Base-by-base conservation (phyloP, 371 early-diverging fungal genomes). In the Syncephalastrum contaminatum region DNA sequence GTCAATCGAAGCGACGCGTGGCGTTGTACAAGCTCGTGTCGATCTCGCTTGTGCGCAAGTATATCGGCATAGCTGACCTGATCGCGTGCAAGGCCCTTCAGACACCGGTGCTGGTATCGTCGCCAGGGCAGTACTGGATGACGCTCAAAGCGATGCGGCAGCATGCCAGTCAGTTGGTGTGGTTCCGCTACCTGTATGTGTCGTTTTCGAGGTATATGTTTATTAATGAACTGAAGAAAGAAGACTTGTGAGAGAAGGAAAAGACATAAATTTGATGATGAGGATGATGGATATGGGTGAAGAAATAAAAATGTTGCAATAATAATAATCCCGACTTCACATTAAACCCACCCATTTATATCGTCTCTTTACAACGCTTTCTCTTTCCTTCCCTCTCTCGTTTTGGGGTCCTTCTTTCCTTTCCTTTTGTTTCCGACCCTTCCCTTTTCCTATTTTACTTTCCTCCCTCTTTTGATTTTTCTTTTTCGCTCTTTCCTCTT, bases 101-200 rank as follows among this genome's bases (percentile, higher is more conserved):
- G 6, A 49, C 46, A 10, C 49, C 82, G 12, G 43, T 84, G 59
- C 80, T 83, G 66, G 69, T 89, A 3, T 82, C 86, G 13, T 70
- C 82, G 2, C 76, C 83, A 14, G 50, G 60, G 13, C 76, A 79
- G 1, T 81, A 82, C 54, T 49, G 76, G 20, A 49, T 56, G 30
- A 77, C 78, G 2, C 69, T 81, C 50, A 72, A 70, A 49, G 96
- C 96, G 8, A 99, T 99, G 99, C 69, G 80, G 36, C 75, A 83
- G 63, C 99, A 98, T 64, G 70, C 65, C 49, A 86, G 83, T 47
- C 99, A 99, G 75, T 66, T 98, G 63, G 89, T 93, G 14, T 98
- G 99, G 99, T 99, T 95, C 77, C 78, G 99, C 25, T 88, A 90
- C 73, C 67, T 98, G 20, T 99, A 96, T 73, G 81, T 98, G 44